A percentile compares a stretch with the other conserved stretches of the same genome.
phyloP scores from a whole-genome alignment of 139 green algal genomes.

The Haematococcus lacustris region DNA sequence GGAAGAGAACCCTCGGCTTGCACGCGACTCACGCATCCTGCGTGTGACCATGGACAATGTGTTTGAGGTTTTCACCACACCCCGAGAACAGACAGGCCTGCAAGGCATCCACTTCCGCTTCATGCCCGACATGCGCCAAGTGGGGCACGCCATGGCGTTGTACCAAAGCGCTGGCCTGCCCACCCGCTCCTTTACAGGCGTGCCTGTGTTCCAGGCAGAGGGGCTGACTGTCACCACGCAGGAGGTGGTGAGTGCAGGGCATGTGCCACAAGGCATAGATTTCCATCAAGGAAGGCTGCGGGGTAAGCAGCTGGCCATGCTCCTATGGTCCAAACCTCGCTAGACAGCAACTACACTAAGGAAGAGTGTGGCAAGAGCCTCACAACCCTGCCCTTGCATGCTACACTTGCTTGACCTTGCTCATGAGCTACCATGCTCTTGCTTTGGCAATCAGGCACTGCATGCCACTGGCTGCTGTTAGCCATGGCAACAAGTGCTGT shows the following conservation, averaged over 20 bases:
- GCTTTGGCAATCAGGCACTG: too few species aligned
- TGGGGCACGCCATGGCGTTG: slow-evolving; percentile 25
- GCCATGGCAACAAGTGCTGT: slow-evolving; percentile 1
- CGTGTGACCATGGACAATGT: slow-evolving; percentile 71
- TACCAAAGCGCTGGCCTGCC: slow-evolving; percentile 63
- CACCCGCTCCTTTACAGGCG: slow-evolving; percentile 58
- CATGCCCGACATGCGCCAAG: slow-evolving; percentile 63
- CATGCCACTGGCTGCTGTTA: too few species aligned
- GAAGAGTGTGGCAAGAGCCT: too few species aligned
- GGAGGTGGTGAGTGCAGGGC: slow-evolving; percentile 35
- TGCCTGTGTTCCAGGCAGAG: slow-evolving; percentile 83
- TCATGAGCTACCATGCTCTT: too few species aligned
- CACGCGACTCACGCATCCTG: slow-evolving; percentile 58
- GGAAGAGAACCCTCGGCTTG: slow-evolving; percentile 69
- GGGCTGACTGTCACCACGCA: slow-evolving; percentile 56
- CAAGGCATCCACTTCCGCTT: slow-evolving; percentile 76
- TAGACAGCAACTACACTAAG: too few species aligned
- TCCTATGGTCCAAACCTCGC: too few species aligned
- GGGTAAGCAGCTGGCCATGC: too few species aligned
- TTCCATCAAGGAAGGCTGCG: too few species aligned
- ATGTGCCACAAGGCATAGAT: too few species aligned
- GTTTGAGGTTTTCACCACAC: slow-evolving; percentile 69
- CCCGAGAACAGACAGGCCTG: slow-evolving; percentile 44
- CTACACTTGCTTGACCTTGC: too few species aligned
- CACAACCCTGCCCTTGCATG: too few species aligned